Percentiles rank a stretch among this genome's conserved stretches.
These are phyloP conservation scores for Polyplosphaeria fusca DNA, from an alignment of 495 filamentous ascomycete genomes.

Conservation along the genomic window DNA sequence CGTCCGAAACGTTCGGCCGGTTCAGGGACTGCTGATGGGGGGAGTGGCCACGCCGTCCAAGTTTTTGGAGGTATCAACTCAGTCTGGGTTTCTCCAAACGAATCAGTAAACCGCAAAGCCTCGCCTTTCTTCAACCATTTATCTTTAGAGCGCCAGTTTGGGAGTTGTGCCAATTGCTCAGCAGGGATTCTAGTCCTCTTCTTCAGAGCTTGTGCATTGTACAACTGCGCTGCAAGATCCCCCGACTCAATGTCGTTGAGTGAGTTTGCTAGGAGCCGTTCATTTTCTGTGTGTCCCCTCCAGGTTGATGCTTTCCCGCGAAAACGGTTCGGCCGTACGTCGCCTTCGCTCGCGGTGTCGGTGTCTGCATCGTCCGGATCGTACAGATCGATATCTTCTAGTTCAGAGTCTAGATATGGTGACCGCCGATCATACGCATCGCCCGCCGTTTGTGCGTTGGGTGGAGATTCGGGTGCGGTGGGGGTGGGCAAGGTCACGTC, in stretches of 20 bases:
- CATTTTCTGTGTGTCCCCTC: slow-evolving; percentile 54
- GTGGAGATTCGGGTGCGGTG: background rate
- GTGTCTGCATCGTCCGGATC: background rate
- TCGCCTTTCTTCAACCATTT: slow-evolving; percentile 36
- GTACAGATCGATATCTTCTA: background rate
- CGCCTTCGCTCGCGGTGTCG: background rate
- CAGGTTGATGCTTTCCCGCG: slow-evolving; percentile 58
- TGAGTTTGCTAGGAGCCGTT: slow-evolving; percentile 55
- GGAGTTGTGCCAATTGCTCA: slow-evolving; percentile 24
- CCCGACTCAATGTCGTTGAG: slow-evolving; percentile 55
- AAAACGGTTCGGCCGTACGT: slow-evolving; percentile 51
- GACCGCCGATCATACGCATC: no score
- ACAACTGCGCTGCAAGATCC: slow-evolving; percentile 73
- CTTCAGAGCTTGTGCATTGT: slow-evolving; percentile 66
- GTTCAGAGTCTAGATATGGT: background rate
- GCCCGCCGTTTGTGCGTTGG: background rate
- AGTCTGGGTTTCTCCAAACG: slow-evolving; percentile 27
- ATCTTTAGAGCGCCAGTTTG: slow-evolving; percentile 38
- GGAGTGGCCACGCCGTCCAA: slow-evolving; percentile 82
- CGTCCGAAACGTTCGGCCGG: slow-evolving; percentile 46
- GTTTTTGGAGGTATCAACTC: slow-evolving; percentile 29
- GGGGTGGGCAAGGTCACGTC: background rate
- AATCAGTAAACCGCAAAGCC: slow-evolving; percentile 12
- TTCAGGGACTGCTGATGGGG: slow-evolving; percentile 57
- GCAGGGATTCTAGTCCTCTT: slow-evolving; percentile 39